These are phyloP conservation scores for Umbilicaria muhlenbergii DNA, from an alignment of 495 filamentous ascomycete genomes.

Conservation along the genomic window DNA sequence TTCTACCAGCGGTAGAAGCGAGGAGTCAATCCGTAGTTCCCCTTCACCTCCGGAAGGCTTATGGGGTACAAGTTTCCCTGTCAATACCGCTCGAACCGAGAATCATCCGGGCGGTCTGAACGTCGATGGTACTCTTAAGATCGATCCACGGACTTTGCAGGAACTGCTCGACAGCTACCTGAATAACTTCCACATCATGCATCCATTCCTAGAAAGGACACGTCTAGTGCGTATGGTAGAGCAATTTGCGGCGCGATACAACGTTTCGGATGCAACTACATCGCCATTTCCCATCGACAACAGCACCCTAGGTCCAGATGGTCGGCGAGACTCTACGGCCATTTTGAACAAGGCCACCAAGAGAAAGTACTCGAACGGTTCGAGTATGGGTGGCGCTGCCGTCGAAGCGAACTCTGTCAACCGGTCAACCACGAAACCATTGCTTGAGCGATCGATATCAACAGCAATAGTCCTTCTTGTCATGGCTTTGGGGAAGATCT, in stretches of 20 bases:
- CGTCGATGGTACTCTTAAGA: conserved; percentile 44
- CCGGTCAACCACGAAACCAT: conserved; percentile 16
- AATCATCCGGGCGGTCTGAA: conserved; percentile 34
- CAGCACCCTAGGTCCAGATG: conserved; percentile 19
- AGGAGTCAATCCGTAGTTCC: conserved; percentile 17
- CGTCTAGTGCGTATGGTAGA: conserved; percentile 32
- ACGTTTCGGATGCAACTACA: conserved; percentile 10
- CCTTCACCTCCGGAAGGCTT: conserved; percentile 13
- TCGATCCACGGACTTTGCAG: conserved; percentile 44
- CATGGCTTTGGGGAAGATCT: conserved; percentile 76
- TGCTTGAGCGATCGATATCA: conserved; percentile 39
- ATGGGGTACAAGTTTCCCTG: conserved; percentile 23
- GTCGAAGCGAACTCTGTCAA: conserved; percentile 11
- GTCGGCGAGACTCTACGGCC: conserved; percentile 18
- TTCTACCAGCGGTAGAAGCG: conserved; percentile 12
- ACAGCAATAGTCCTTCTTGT: conserved; percentile 71
- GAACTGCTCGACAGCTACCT: conserved; percentile 57
- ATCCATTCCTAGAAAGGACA: conserved; percentile 61
- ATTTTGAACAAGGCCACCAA: conserved; percentile 25
- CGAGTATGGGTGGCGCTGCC: conserved; percentile 3
- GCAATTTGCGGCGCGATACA: conserved; percentile 32
- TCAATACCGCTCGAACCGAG: conserved; percentile 3
- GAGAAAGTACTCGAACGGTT: conserved; percentile 34
- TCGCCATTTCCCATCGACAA: conserved; percentile 10
- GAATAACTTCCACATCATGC: conserved; percentile 69